Conservation (phyloP, 2,329 filamentous ascomycete genomes). For the Karstenula rhodostoma region DNA sequence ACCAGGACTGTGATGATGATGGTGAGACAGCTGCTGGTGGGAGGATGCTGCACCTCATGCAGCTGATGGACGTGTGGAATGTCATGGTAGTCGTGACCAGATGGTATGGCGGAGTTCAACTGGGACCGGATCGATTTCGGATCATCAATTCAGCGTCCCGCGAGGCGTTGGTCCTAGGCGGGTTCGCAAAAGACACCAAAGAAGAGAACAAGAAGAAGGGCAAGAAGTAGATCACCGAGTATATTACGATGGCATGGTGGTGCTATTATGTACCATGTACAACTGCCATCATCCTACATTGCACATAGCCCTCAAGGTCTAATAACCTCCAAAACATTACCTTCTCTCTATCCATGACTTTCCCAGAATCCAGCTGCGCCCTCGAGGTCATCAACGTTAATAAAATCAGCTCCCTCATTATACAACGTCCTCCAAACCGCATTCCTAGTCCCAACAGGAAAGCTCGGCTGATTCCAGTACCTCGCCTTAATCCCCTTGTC, state of each 20-base stretch:
- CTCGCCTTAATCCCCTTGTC: slow-evolving; percentile 65
- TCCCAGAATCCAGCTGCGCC: slow-evolving; percentile 55
- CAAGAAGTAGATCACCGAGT: slow-evolving; percentile 35
- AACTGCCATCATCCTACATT: not conserved
- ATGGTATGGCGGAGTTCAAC: slow-evolving; percentile 92
- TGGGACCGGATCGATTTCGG: slow-evolving; percentile 89
- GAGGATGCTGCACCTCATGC: slow-evolving; percentile 86
- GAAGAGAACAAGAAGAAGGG: slow-evolving; percentile 43
- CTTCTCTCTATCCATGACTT: slow-evolving; percentile 25
- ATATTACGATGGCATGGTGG: too few relatives aligned
- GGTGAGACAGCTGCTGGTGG: slow-evolving; percentile 92
- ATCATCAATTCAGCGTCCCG: slow-evolving; percentile 87
- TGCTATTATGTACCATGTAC: too few relatives aligned
- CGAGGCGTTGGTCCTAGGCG: slow-evolving; percentile 82
- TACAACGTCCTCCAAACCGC: slow-evolving; percentile 63
- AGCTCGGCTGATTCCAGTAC: slow-evolving; percentile 71
- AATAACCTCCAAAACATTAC: not conserved
- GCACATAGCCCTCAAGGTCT: not conserved
- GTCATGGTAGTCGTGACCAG: slow-evolving; percentile 90
- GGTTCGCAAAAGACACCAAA: slow-evolving; percentile 67
- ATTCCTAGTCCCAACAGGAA: slow-evolving; percentile 60
- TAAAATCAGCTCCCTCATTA: slow-evolving; percentile 65
- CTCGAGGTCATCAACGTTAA: slow-evolving; percentile 71
- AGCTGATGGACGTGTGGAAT: slow-evolving; percentile 93
- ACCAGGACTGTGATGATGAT: slow-evolving; percentile 95